Conservation (phyloP, 306 rosid species). For the Vigna angularis region DNA sequence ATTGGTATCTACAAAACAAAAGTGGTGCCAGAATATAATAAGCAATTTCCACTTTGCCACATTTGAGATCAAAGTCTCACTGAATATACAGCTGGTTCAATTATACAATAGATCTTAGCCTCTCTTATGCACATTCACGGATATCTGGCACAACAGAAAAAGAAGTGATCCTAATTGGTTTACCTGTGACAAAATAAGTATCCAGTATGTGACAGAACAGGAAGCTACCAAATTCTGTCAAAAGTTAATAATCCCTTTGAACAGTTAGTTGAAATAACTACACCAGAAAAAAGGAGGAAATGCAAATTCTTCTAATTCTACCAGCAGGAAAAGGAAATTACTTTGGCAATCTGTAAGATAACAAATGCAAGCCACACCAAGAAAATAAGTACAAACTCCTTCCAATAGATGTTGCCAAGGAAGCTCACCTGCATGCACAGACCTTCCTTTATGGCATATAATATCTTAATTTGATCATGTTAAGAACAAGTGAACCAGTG, state of each 20-base stretch:
- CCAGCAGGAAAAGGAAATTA: conserved; percentile 31
- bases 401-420: conserved; percentile 68
- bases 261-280: conserved; percentile 27
- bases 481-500: conserved; percentile 1
- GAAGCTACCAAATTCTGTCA: conserved; percentile 58
- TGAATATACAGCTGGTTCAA: neutral
- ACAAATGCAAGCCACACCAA: conserved; percentile 79
- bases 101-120: neutral
- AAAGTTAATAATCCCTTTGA: neutral
- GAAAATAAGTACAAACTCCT: conserved; percentile 69
- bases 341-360: conserved; percentile 68
- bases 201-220: conserved; percentile 73
- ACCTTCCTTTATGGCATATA: conserved; percentile 17
- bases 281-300: neutral
- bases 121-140: neutral
- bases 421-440: conserved; percentile 54
- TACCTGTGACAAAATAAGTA: conserved; percentile 72
- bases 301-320: neutral
- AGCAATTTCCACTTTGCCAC: neutral
- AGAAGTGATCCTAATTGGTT: neutral
- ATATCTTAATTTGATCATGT: neutral
- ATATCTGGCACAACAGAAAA: neutral
- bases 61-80: neutral
- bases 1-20: conserved; percentile 67
- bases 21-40: neutral